Base-by-base conservation (phyloP, 306 rosid species). In the Cyamopsis tetragonoloba region DNA sequence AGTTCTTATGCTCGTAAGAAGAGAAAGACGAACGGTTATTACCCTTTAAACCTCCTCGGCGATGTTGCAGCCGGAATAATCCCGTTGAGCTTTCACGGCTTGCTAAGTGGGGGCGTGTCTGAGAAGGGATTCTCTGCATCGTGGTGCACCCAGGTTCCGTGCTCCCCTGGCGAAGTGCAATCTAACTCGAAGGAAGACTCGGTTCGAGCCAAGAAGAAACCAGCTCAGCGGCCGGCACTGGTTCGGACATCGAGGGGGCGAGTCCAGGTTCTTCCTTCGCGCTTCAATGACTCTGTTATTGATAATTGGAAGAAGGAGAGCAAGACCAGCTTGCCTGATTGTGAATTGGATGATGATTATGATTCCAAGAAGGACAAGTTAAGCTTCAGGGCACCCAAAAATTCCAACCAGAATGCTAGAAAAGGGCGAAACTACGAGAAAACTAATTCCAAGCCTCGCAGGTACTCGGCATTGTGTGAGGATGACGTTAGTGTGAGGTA, bases 201-300 rank as follows among this genome's bases (percentile, higher is more conserved):
- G 2, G 71, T 51, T 4, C 71, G 54, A 20, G 71, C 67, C 0
- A 81, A 63, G 70, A 69, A 44, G 23, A 85, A 65, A 30, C 79
- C 78, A 76, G 86, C 56, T 73, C 83, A 88, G 2, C 81, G 96
- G 68, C 99, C 99, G 5, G 92, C 99, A 6, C 81, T 95, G 28
- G 99, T 95, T 61, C 76, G 95, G 49, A 95, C 99, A 9, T 91
- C 88, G 5, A 83, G 99, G 62, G 99, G 99, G 15, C 76, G 99
- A 23, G 99, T 91, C 67, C 99, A 91, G 92, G 99, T 91, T 39
- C 95, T 95, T 3, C 99, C 99, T 74, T 95, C 99, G 4, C 86
- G 97, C 49, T 91, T 95, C 66, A 95, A 95, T 4, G 99, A 95
- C 63, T 91, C 99, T 3, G 97, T 95, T 38, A 87, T 95, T 58